Percentiles rank a stretch among this genome's conserved stretches.
These are phyloP conservation scores for Ceratobasidium sp. DNA, from an alignment of 1,284 basidiomycete species.

Conservation along the genomic window DNA sequence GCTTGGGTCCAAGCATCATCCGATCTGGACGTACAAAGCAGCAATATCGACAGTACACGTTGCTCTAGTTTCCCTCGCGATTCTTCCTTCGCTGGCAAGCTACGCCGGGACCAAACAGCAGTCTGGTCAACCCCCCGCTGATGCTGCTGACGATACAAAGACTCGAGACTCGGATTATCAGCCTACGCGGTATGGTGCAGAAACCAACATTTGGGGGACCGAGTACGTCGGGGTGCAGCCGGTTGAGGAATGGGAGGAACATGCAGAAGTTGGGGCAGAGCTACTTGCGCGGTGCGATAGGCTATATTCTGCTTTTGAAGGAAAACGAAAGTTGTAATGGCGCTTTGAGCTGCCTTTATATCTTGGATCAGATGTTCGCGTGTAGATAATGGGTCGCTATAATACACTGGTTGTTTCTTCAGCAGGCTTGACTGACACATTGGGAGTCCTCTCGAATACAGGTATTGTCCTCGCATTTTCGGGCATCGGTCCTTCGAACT, in stretches of 20 bases:
- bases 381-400: background rate
- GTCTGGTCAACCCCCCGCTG: slow-evolving; percentile 17
- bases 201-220: slow-evolving; percentile 68
- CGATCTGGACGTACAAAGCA: slow-evolving; percentile 71
- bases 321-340: slow-evolving; percentile 20
- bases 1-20: slow-evolving; percentile 74
- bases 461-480: slow-evolving; percentile 38
- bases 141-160: background rate
- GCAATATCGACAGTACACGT: slow-evolving; percentile 75
- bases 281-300: slow-evolving; percentile 70
- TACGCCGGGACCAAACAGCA: background rate
- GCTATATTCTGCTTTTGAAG: slow-evolving; percentile 59
- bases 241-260: slow-evolving; percentile 67
- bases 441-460: slow-evolving; percentile 12
- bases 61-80: slow-evolving; percentile 60
- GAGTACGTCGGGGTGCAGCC: slow-evolving; percentile 65
- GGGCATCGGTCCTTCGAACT: slow-evolving; percentile 41
- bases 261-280: slow-evolving; percentile 61
- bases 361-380: background rate
- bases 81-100: slow-evolving; percentile 48
- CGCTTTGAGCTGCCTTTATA: background rate
- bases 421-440: background rate
- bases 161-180: slow-evolving; percentile 34
- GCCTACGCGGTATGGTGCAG: slow-evolving; percentile 67
- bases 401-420: slow-evolving; percentile 12